phyloP scores from a whole-genome alignment of 2,329 filamentous ascomycete genomes.

The Parastagonospora nodorum region DNA sequence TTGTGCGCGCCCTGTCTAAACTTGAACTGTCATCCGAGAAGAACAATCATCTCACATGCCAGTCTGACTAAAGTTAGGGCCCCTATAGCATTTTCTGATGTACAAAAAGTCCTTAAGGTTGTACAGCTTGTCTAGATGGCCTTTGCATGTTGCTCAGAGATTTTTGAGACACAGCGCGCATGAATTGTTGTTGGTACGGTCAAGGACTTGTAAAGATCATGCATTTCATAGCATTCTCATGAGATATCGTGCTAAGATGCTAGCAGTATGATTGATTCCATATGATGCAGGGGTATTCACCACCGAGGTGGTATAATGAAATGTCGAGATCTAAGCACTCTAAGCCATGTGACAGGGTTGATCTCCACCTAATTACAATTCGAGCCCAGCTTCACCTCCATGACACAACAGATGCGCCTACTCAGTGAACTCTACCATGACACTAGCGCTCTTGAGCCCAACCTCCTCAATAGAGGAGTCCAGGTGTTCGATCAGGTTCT shows the following conservation, averaged over 20 bases:
- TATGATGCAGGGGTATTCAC: conserved; percentile 2
- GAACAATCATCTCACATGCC: too few species aligned
- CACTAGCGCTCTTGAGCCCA: conserved; percentile 87
- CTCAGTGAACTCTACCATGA: conserved; percentile 84
- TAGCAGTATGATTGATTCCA: background rate
- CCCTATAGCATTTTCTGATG: too few species aligned
- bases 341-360: background rate
- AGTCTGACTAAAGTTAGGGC: too few species aligned
- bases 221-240: background rate
- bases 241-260: background rate
- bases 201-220: too few species aligned
- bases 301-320: background rate
- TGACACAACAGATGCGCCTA: conserved; percentile 1
- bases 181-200: too few species aligned
- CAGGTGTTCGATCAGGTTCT: conserved; percentile 78
- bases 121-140: too few species aligned
- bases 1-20: too few species aligned
- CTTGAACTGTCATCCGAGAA: too few species aligned
- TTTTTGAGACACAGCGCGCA: too few species aligned
- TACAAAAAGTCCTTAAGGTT: too few species aligned
- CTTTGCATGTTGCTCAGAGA: too few species aligned
- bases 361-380: conserved; percentile 3
- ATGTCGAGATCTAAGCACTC: conserved; percentile 2
- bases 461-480: conserved; percentile 78
- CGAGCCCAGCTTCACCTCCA: background rate